Evolutionary conservation across 352 stramenopile species (phyloP), one percentile per base, ranked within the genome.

Genomic region (Vaucheria bursata): DNA sequence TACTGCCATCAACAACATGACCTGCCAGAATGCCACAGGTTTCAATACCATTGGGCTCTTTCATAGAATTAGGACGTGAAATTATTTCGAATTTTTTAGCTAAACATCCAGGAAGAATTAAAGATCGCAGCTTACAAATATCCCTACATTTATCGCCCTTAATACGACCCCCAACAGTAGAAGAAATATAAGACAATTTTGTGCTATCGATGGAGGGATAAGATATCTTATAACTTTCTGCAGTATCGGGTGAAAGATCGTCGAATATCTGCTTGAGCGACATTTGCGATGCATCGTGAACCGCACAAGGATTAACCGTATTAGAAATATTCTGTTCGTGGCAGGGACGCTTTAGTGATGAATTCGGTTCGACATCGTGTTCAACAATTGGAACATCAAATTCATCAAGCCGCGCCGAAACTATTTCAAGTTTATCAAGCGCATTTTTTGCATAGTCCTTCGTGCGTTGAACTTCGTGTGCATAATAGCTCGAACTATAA

Each of bases 1-100:
- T 59, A 65, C 78, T 0, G 25, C 65, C 45, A 8, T 78, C 71
- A 33, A 93, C 71, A 52, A 90, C 85, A 6, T 89, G 52, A 34
- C 77, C 90, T 12, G 89, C 89, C 39, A 95, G 85, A 59, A 95
- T 94, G 7, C 91, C 91, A 78, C 91, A 95, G 1, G 91, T 94
- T 78, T 95, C 91, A 52, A 95, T 92, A 6, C 90, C 90, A 53
- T 94, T 87, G 25, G 89, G 89, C 32, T 76, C 83, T 64, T 78
- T 78, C 34, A 87, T 87, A 1, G 89, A 94, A 78, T 95, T 94
- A 7, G 88, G 85, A 2, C 87, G 85, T n/a, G 90, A 89, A 49
- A 95, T 85, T 6, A 85, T 73, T 6, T 88, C 91, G 69, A 95
- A 95, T 77, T 92, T 82, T 18, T 80, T 79, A 4, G 93, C 89